Conservation (phyloP, 1,284 basidiomycete species). For the Xerocomus cyaneibrunnescens region DNA sequence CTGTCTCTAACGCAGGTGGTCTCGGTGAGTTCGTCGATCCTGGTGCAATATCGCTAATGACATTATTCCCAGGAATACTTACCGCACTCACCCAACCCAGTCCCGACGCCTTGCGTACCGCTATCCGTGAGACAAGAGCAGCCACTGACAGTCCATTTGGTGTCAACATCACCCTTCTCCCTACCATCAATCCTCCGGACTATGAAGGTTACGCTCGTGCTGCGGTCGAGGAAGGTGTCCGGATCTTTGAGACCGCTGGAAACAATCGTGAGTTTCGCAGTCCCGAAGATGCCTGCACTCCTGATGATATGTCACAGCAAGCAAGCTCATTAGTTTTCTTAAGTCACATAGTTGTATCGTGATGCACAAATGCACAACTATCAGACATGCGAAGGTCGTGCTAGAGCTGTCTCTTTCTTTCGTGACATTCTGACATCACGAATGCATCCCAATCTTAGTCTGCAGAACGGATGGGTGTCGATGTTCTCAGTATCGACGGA, state of each 20-base stretch:
- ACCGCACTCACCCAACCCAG: slow-evolving; percentile 88
- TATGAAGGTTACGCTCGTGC: slow-evolving; percentile 82
- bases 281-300: background rate
- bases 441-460: slow-evolving; percentile 43
- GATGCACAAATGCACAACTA: slow-evolving; percentile 90
- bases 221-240: slow-evolving; percentile 86
- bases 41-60: background rate
- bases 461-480: slow-evolving; percentile 77
- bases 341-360: slow-evolving; percentile 77
- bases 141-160: slow-evolving; percentile 80
- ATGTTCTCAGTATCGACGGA: slow-evolving; percentile 85
- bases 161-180: slow-evolving; percentile 91
- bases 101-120: slow-evolving; percentile 79
- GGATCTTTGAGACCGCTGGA: slow-evolving; percentile 92
- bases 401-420: background rate
- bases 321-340: slow-evolving; percentile 77
- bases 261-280: slow-evolving; percentile 66
- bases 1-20: slow-evolving; percentile 85
- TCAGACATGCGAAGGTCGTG: slow-evolving; percentile 78
- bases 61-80: slow-evolving; percentile 57
- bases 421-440: background rate
- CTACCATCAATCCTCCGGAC: slow-evolving; percentile 89
- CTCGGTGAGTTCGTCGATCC: slow-evolving; percentile 50
- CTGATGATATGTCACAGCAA: slow-evolving; percentile 46
- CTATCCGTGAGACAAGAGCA: slow-evolving; percentile 77